Conservation (phyloP, 371 early-diverging fungal genomes). For the Batrachochytrium dendrobatidis region DNA sequence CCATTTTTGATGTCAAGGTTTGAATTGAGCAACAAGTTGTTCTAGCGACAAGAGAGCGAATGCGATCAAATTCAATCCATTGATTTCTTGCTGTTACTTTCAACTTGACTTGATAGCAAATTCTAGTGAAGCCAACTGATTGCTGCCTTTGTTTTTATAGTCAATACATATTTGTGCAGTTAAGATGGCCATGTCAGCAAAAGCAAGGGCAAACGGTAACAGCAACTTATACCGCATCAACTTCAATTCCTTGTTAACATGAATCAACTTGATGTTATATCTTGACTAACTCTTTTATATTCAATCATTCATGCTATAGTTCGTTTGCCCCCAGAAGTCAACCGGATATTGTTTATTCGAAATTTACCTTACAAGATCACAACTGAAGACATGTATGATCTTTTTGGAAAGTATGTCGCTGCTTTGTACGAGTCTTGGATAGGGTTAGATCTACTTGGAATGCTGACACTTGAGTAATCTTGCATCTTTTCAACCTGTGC, state of each 20-base stretch:
- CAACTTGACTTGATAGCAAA: neutral
- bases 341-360: constrained; percentile 80
- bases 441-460: neutral
- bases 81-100: neutral
- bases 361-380: constrained; percentile 95
- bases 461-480: neutral
- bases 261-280: neutral
- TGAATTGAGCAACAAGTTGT: neutral
- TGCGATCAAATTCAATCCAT: neutral
- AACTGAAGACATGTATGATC: constrained; percentile 89
- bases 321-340: constrained; percentile 88
- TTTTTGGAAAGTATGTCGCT: constrained; percentile 79
- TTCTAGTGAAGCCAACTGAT: neutral
- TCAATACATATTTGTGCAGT: no score
- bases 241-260: neutral
- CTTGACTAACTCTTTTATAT: neutral
- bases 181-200: constrained; percentile 22
- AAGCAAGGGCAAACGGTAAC: constrained; percentile 14
- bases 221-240: neutral
- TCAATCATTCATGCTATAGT: constrained; percentile 19
- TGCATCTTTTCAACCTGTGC: neutral
- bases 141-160: no score
- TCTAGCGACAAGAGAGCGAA: neutral
- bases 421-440: neutral
- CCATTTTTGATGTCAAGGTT: neutral